These are phyloP conservation scores for Paraleonurus japonicus DNA, from an alignment of 257 asterid genomes.

Conservation along the genomic window DNA sequence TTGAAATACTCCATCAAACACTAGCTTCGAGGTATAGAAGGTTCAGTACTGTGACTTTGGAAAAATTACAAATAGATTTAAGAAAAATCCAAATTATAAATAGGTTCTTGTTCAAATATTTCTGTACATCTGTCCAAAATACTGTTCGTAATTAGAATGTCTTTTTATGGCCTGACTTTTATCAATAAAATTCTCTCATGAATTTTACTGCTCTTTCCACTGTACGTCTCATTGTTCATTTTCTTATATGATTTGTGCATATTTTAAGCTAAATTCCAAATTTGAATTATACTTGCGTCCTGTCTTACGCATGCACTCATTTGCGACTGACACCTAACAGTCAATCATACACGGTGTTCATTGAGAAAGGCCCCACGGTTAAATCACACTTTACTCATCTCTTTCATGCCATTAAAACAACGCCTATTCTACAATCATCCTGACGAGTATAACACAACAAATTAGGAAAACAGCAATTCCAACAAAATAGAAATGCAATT, in stretches of 20 bases:
- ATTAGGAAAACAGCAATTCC: too few species aligned
- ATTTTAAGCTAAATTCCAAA: background rate
- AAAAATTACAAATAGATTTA: too few species aligned
- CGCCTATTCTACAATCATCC: background rate
- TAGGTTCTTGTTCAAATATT: too few species aligned
- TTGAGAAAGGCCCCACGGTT: conserved; percentile 18
- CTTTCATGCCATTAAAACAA: conserved; percentile 1
- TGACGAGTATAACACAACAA: background rate
- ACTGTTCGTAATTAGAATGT: too few species aligned
- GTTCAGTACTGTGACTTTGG: background rate
- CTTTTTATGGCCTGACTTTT: too few species aligned
- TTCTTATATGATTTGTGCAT: background rate
- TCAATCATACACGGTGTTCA: conserved; percentile 6
- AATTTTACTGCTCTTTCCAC: background rate
- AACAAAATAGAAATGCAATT: background rate
- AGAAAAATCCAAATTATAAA: too few species aligned
- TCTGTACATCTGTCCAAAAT: too few species aligned
- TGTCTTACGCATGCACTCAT: background rate
- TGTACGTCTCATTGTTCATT: background rate
- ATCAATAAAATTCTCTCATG: background rate
- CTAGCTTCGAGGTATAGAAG: background rate
- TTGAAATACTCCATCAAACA: background rate
- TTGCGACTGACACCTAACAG: background rate
- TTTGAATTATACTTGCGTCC: background rate
- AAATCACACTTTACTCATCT: background rate